Evolutionary conservation across 2,329 filamentous ascomycete genomes (phyloP).

Genomic region (Cercospora sojina): DNA sequence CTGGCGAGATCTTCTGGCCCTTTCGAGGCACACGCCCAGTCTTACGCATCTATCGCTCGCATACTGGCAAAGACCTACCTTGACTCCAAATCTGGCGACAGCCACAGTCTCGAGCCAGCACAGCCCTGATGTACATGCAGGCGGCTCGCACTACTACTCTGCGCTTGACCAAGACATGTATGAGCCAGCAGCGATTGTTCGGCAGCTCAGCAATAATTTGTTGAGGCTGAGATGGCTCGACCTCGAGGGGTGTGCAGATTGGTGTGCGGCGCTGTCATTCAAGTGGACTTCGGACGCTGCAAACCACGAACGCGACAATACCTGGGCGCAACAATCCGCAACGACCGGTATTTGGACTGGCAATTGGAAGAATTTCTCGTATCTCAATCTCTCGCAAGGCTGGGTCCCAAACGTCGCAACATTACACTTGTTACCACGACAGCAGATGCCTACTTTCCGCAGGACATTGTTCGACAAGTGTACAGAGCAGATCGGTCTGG

Average conservation of each 20-base stretch:
- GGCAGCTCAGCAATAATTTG: conserved; percentile 55
- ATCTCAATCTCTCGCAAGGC: conserved; percentile 46
- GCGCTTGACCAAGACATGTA: conserved; percentile 55
- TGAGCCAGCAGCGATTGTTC: conserved; percentile 57
- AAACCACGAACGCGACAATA: conserved; percentile 9
- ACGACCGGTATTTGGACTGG: conserved; percentile 42
- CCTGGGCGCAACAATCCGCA: conserved; percentile 20
- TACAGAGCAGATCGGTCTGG: not conserved
- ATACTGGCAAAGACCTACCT: conserved; percentile 59
- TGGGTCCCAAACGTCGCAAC: conserved; percentile 41
- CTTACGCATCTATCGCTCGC: conserved; percentile 63
- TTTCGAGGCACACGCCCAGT: conserved; percentile 55
- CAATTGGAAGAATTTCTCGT: conserved; percentile 47
- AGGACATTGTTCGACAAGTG: conserved; percentile 16
- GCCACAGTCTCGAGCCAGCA: conserved; percentile 45
- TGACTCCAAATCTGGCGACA: conserved; percentile 55
- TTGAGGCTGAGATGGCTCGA: conserved; percentile 63
- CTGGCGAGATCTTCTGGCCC: conserved; percentile 56
- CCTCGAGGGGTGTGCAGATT: conserved; percentile 58
- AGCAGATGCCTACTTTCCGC: conserved; percentile 18
- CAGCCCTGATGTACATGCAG: conserved; percentile 47
- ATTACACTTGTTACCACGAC: conserved; percentile 36
- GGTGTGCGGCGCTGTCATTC: conserved; percentile 52
- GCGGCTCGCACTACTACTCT: conserved; percentile 55
- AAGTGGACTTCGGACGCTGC: not conserved